Evolutionary conservation across 1,284 basidiomycete species (phyloP).

Genomic region (Amylostereum areolatum): DNA sequence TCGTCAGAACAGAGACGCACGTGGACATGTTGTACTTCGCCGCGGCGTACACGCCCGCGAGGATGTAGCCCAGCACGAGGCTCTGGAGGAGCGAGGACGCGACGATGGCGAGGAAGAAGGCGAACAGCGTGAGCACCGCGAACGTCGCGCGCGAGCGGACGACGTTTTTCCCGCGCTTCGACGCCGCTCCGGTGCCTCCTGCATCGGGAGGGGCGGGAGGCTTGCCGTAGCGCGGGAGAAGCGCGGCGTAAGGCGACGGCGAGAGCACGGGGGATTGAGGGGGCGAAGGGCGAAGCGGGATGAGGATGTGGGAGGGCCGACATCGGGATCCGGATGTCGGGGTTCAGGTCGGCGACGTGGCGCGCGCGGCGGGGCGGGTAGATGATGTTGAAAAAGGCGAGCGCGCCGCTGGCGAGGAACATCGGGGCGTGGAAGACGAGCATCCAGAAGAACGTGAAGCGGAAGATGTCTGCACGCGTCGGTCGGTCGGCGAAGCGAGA

Average conservation of each 20-base stretch:
- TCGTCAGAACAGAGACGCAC: constrained; percentile 40
- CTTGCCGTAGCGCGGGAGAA: background rate
- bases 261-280: too few species aligned
- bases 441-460: constrained; percentile 83
- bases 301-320: too few species aligned
- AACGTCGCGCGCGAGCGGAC: constrained; percentile 61
- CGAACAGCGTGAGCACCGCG: constrained; percentile 59
- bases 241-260: too few species aligned
- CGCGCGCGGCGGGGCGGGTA: constrained; percentile 36
- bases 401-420: constrained; percentile 61
- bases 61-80: constrained; percentile 65
- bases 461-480: constrained; percentile 61
- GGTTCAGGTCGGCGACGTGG: background rate
- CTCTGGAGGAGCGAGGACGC: constrained; percentile 64
- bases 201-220: background rate
- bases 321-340: too few species aligned
- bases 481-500: background rate
- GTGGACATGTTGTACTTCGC: constrained; percentile 76
- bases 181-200: constrained; percentile 9
- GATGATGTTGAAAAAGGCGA: constrained; percentile 66
- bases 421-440: constrained; percentile 68
- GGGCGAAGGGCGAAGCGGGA: constrained; percentile 14
- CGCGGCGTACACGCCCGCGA: constrained; percentile 64
- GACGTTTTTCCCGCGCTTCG: constrained; percentile 19
- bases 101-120: constrained; percentile 50